Evolutionary conservation across 1,139 yeast genomes (phyloP), one percentile per base, ranked within the genome.

Genomic region (Taphrina communis): DNA sequence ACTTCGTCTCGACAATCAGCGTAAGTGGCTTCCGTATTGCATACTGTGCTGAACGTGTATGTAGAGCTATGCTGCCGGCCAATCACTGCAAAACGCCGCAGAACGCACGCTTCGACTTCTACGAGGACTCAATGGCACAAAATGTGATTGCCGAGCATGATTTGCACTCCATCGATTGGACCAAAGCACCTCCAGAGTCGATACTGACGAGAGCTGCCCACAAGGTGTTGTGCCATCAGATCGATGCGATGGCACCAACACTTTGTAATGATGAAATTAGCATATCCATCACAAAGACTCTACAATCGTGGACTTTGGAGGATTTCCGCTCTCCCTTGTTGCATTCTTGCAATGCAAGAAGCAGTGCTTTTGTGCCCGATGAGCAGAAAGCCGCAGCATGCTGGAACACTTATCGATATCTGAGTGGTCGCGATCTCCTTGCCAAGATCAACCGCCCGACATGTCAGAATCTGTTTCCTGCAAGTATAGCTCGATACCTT

Each of bases 61-160:
- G 12, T 19, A 56, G 60, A n/a, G 59, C 59, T 42, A 62, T 62
- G 66, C 14, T 52, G 31, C 66, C 66, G 6, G 39, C 66, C 9
- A 52, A 17, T n/a, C 66, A 62, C 42, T 19, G 38, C 51, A 62
- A 52, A n/a, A 62, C 66, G 11, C n/a, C 59, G 5, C 46, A 51
- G 39, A 62, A 42, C 52, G 36, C 52, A 14, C 66, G 66, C 31
- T 42, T 50, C 19, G 66, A 62, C 59, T 62, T 62, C 14, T 17
- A 17, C 44, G 66, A 62, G 31, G 66, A 51, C 59, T 19, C 51
- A 6, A 62, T 62, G 66, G 17, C 52, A 6, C 8, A 17, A 6
- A 8, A 17, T 9, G 53, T 48, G 11, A 41, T 62, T 25, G 46
- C 53, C 25, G 41, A 14, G 52, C 31, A 52, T 31, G 52, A 52